These are phyloP conservation scores for Aspergillus clavatus DNA, from an alignment of 2,329 filamentous ascomycete genomes.

Conservation along the genomic window DNA sequence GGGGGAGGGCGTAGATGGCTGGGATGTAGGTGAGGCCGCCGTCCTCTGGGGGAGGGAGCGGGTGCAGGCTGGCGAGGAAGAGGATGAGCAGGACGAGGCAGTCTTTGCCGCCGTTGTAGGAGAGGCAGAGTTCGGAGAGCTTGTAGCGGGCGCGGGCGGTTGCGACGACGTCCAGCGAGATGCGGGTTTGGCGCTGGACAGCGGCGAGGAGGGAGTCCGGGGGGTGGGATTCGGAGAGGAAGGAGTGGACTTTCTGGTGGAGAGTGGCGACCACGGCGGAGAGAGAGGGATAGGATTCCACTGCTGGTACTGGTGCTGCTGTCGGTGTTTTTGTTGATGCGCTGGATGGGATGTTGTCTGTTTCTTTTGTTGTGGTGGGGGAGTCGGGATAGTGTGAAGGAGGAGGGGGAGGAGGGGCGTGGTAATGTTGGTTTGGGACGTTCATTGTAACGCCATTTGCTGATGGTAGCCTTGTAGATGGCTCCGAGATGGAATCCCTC, in stretches of 20 bases:
- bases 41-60: conserved; percentile 38
- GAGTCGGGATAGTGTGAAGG: conserved; percentile 11
- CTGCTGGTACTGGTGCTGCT: conserved; percentile 4
- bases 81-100: conserved; percentile 88
- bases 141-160: conserved; percentile 71
- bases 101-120: conserved; percentile 98
- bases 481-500: not conserved
- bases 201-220: conserved; percentile 53
- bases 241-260: conserved; percentile 56
- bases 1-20: conserved; percentile 82
- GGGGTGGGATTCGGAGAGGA: conserved; percentile 58
- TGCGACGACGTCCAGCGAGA: conserved; percentile 67
- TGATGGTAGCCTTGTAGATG: not conserved
- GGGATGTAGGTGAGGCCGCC: conserved; percentile 50
- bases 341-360: conserved; percentile 1
- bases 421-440: too few species aligned
- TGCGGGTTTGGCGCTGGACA: conserved; percentile 69
- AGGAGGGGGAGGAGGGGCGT: too few species aligned
- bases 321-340: conserved; percentile 5
- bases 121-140: conserved; percentile 76
- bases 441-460: conserved; percentile 5
- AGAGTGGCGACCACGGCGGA: conserved; percentile 62
- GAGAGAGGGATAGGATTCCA: conserved; percentile 24
- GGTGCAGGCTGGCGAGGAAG: conserved; percentile 63
- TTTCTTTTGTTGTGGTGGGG: conserved; percentile 1